phyloP scores from a whole-genome alignment of 257 asterid genomes.

The Nicotiana tabacum region DNA sequence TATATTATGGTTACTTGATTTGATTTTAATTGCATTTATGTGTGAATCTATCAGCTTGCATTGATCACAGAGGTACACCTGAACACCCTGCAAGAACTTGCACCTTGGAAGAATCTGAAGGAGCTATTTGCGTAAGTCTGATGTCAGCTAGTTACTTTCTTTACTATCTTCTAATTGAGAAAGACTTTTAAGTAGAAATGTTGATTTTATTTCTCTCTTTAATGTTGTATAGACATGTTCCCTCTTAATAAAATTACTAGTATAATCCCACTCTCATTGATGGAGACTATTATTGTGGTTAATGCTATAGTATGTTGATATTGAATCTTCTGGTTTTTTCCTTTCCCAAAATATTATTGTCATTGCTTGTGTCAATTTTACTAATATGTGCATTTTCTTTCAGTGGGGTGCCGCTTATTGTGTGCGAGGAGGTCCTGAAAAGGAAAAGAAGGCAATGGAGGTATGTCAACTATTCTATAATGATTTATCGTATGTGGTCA shows the following conservation, averaged over 20 bases:
- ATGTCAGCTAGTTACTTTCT: too few species aligned
- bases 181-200: too few species aligned
- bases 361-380: background rate
- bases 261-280: background rate
- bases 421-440: slow-evolving; percentile 74
- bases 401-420: slow-evolving; percentile 98
- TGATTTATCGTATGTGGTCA: background rate
- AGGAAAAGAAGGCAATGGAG: slow-evolving; percentile 76
- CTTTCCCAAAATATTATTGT: background rate
- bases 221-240: too few species aligned
- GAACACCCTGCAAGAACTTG: slow-evolving; percentile 97
- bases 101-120: slow-evolving; percentile 71
- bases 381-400: background rate
- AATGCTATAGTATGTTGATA: background rate
- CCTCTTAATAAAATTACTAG: background rate
- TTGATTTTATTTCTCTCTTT: too few species aligned
- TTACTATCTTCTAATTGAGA: too few species aligned
- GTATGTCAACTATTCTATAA: slow-evolving; percentile 24
- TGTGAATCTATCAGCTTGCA: slow-evolving; percentile 51
- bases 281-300: background rate
- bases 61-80: slow-evolving; percentile 95
- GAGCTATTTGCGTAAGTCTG: slow-evolving; percentile 81
- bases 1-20: too few species aligned
- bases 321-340: background rate
- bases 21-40: background rate